Evolutionary conservation across 1,284 basidiomycete species (phyloP), one percentile per base, ranked within the genome.

Genomic region (Pterulicium gracile): DNA sequence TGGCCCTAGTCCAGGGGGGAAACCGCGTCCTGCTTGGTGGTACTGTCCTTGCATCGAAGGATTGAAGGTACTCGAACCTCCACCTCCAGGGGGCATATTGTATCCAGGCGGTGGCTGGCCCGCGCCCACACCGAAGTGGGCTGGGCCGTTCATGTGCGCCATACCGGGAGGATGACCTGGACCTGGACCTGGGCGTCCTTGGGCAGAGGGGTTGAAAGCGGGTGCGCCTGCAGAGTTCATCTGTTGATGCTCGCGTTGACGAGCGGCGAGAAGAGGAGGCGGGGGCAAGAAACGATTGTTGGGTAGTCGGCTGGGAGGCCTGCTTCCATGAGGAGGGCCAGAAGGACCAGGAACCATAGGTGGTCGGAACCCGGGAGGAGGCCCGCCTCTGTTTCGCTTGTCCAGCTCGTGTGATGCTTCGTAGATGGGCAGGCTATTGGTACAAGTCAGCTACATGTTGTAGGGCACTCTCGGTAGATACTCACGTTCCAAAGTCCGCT

Each of bases 401-500:
- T 90, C 87, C 46, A 86, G 84, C 59, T 91, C 88, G 56, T 91
- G 88, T 0, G 88, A 91, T 0, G 88, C 73, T 61, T 85, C 81
- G 56, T 88, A 89, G 7, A 72, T 66, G 3, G 84, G 86, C 24
- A 90, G 68, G 35, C 87, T 90, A 53, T 4, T 24, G 42, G 34
- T 34, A 34, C 24, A 35, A 44, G 49, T 47, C 22, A 56, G 43
- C 47, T 23, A 52, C 39, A 18, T 21, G 46, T 40, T n/a, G n/a
- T n/a, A n/a, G n/a, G n/a, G n/a, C n/a, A n/a, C n/a, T n/a, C n/a
- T n/a, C n/a, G 24, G 4, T 43, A 46, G 42, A 18, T 3, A 21
- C 79, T 53, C 53, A 90, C 89, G 76, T 76, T 60, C 81, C 84
- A 0, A 87, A 81, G 63, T 87, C 83, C n/a, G 87, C 88, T 13